phyloP scores from a whole-genome alignment of 495 filamentous ascomycete species.

The Podospora appendiculata region DNA sequence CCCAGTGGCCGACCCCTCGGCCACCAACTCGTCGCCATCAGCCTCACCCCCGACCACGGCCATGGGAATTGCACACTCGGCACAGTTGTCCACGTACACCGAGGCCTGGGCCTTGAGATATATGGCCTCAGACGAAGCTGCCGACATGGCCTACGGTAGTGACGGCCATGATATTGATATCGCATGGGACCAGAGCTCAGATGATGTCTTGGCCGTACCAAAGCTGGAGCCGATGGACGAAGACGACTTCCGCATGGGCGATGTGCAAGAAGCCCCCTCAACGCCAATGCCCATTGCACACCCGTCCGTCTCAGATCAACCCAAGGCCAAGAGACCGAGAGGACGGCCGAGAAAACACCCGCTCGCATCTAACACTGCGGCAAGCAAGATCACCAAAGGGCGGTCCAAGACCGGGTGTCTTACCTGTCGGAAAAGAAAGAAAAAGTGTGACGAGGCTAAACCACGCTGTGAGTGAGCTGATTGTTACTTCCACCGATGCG shows the following conservation, averaged over 20 bases:
- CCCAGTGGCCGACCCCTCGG: constrained; percentile 14
- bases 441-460: constrained; percentile 94
- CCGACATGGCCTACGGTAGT: constrained; percentile 4
- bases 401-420: constrained; percentile 91
- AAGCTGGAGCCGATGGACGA: constrained; percentile 43
- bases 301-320: constrained; percentile 6
- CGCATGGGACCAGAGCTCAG: constrained; percentile 30
- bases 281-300: constrained; percentile 12
- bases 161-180: constrained; percentile 20
- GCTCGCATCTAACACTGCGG: constrained; percentile 37
- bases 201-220: constrained; percentile 23
- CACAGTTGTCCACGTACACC: constrained; percentile 20
- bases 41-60: constrained; percentile 23
- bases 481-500: no score
- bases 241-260: constrained; percentile 38
- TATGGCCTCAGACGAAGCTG: constrained; percentile 20
- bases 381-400: constrained; percentile 71
- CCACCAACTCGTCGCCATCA: constrained; percentile 19
- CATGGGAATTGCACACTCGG: constrained; percentile 26
- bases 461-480: constrained; percentile 57
- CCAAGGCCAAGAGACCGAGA: constrained; percentile 51
- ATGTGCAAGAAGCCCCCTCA: constrained; percentile 34
- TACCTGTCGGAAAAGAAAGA: constrained; percentile 85
- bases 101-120: constrained; percentile 28
- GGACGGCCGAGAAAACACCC: constrained; percentile 85